Evolutionary conservation across 129 eudicot species (phyloP).

Genomic region (Tagetes erecta): DNA sequence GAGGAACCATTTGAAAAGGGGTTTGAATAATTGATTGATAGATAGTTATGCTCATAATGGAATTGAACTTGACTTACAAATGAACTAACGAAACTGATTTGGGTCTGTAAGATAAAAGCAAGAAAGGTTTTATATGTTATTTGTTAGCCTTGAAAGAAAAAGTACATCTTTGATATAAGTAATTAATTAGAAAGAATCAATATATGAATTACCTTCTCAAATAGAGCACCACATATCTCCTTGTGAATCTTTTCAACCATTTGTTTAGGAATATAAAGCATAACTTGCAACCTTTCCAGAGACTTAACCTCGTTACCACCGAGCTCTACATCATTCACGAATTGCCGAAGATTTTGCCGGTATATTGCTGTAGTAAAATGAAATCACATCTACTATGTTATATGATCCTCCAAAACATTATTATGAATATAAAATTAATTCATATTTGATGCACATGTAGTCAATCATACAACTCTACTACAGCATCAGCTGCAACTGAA

Average conservation of each 20-base stretch:
- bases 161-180: constrained; percentile 6
- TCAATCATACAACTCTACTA: no score
- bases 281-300: constrained; percentile 68
- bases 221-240: constrained; percentile 83
- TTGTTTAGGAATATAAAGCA: constrained; percentile 89
- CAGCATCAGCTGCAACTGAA: no score
- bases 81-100: background rate
- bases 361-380: no score
- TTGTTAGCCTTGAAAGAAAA: no score
- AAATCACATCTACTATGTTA: no score
- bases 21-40: no score
- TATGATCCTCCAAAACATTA: no score
- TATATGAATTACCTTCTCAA: constrained; percentile 70
- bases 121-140: background rate
- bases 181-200: background rate
- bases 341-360: constrained; percentile 84
- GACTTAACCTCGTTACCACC: constrained; percentile 71
- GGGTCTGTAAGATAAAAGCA: background rate
- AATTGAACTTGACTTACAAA: no score
- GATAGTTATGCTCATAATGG: no score
- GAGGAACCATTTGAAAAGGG: no score
- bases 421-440: no score
- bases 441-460: no score
- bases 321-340: constrained; percentile 72
- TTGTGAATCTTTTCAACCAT: constrained; percentile 83